These are phyloP conservation scores for Hevea brasiliensis DNA, from an alignment of 345 rosid genomes.

Conservation along the genomic window DNA sequence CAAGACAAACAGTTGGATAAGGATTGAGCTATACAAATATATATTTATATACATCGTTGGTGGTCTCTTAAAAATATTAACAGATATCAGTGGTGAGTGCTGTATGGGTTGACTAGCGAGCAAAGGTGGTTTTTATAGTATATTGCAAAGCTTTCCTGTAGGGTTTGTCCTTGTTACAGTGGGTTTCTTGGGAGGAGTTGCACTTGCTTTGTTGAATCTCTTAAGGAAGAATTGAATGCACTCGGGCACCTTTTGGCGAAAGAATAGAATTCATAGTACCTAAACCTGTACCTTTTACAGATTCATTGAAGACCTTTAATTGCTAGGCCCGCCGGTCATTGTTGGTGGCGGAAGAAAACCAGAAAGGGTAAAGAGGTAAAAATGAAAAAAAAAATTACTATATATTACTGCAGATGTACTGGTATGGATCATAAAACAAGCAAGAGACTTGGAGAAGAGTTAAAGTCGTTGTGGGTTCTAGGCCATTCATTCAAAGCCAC, in stretches of 20 bases:
- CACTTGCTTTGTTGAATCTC: slow-evolving; percentile 31
- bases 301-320: slow-evolving; percentile 43
- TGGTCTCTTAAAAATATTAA: too few relatives aligned
- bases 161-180: slow-evolving; percentile 13
- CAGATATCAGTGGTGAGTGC: too few relatives aligned
- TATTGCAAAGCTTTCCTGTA: too few relatives aligned
- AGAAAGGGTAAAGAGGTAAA: too few relatives aligned
- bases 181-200: slow-evolving; percentile 25
- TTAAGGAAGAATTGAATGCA: slow-evolving; percentile 49
- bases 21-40: not conserved
- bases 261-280: slow-evolving; percentile 44
- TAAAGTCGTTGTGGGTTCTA: too few relatives aligned
- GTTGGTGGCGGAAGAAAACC: not conserved
- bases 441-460: not conserved
- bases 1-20: slow-evolving; percentile 6
- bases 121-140: too few relatives aligned
- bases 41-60: too few relatives aligned
- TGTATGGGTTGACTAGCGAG: too few relatives aligned
- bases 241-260: slow-evolving; percentile 23
- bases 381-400: too few relatives aligned
- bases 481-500: too few relatives aligned
- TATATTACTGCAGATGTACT: not conserved
- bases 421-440: too few relatives aligned
- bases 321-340: slow-evolving; percentile 35
- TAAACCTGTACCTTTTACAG: slow-evolving; percentile 36